phyloP scores from a whole-genome alignment of 768 basidiomycete species.

The Hortiboletus flavorubellus region DNA sequence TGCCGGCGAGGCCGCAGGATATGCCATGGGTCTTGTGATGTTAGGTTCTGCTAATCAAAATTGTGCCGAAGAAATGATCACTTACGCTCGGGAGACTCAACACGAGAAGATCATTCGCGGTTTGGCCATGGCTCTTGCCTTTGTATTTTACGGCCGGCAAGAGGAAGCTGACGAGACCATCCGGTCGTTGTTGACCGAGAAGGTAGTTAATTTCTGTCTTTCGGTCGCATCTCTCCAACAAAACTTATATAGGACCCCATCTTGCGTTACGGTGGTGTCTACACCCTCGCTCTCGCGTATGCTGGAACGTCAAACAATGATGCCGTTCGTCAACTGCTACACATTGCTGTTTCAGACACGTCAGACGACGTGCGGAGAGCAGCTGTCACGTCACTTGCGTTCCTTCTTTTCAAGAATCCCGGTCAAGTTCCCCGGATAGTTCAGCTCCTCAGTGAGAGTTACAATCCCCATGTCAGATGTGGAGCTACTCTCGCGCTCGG shows the following conservation, averaged over 20 bases:
- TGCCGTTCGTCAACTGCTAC: slow-evolving; percentile 86
- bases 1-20: slow-evolving; percentile 93
- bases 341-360: slow-evolving; percentile 97
- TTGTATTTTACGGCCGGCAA: slow-evolving; percentile 89
- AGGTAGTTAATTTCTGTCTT: slow-evolving; percentile 47
- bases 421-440: slow-evolving; percentile 95
- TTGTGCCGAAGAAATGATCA: slow-evolving; percentile 89
- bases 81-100: slow-evolving; percentile 95
- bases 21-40: slow-evolving; percentile 98
- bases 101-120: slow-evolving; percentile 99
- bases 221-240: background rate
- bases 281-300: slow-evolving; percentile 93
- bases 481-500: slow-evolving; percentile 96
- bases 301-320: slow-evolving; percentile 95
- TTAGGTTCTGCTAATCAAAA: slow-evolving; percentile 84
- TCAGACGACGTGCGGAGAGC: slow-evolving; percentile 97
- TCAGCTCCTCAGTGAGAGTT: slow-evolving; percentile 94
- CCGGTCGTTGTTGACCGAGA: slow-evolving; percentile 74
- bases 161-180: slow-evolving; percentile 90
- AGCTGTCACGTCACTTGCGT: slow-evolving; percentile 93
- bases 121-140: slow-evolving; percentile 87
- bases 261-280: slow-evolving; percentile 95
- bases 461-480: slow-evolving; percentile 97
- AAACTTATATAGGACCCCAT: slow-evolving; percentile 75
- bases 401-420: slow-evolving; percentile 96